phyloP scores from a whole-genome alignment of 2,329 filamentous ascomycete genomes.

The Fusarium sp. region DNA sequence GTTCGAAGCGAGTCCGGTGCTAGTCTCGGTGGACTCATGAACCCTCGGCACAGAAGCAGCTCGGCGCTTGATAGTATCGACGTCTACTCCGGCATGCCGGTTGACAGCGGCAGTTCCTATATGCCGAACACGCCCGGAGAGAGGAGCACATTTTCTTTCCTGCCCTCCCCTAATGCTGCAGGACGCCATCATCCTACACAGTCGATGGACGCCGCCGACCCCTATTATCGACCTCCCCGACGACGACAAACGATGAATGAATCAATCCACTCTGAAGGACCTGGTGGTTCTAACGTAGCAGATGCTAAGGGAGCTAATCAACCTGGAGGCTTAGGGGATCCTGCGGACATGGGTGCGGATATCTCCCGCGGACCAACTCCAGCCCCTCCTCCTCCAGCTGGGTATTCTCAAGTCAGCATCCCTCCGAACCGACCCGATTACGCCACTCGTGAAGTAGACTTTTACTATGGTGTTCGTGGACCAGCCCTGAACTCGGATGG shows the following conservation, averaged over 20 bases:
- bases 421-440: slow-evolving; percentile 81
- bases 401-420: slow-evolving; percentile 54
- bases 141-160: slow-evolving; percentile 78
- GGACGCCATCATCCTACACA: slow-evolving; percentile 59
- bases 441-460: slow-evolving; percentile 93
- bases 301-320: slow-evolving; percentile 58
- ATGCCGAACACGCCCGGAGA: slow-evolving; percentile 81
- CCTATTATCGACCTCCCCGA: slow-evolving; percentile 90
- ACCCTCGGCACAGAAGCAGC: slow-evolving; percentile 64
- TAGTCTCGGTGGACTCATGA: slow-evolving; percentile 66
- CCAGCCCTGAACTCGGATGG: slow-evolving; percentile 86
- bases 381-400: slow-evolving; percentile 53
- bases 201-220: slow-evolving; percentile 72
- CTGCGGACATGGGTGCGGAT: slow-evolving; percentile 58
- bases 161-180: slow-evolving; percentile 69
- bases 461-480: slow-evolving; percentile 94
- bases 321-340: slow-evolving; percentile 53
- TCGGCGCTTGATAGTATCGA: slow-evolving; percentile 68
- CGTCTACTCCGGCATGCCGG: slow-evolving; percentile 58
- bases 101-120: slow-evolving; percentile 73
- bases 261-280: slow-evolving; percentile 51
- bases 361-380: slow-evolving; percentile 61
- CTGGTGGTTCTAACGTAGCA: slow-evolving; percentile 48
- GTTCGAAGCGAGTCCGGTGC: slow-evolving; percentile 72
- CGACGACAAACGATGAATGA: slow-evolving; percentile 71